phyloP scores from a whole-genome alignment of 768 basidiomycete species.

The Boletus bicolor region DNA sequence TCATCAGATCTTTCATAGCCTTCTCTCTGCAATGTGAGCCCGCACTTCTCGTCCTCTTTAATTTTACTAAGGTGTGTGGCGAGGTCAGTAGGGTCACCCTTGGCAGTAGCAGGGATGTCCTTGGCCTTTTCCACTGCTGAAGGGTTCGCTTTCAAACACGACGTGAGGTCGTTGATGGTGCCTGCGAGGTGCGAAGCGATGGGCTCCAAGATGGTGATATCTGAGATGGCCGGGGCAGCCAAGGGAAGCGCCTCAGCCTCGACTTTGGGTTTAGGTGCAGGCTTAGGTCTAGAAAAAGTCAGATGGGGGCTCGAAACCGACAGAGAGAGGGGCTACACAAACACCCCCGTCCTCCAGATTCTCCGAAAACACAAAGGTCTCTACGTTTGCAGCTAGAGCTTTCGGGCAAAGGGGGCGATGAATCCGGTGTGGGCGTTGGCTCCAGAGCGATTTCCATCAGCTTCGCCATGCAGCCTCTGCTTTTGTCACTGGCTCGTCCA shows the following conservation, averaged over 20 bases:
- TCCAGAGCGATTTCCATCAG: constrained; percentile 29
- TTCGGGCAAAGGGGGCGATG: constrained; percentile 21
- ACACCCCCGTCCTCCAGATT: constrained; percentile 28
- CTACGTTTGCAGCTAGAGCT: constrained; percentile 22
- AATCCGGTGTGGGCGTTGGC: constrained; percentile 17
- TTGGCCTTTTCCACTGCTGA: constrained; percentile 62
- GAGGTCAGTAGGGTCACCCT: constrained; percentile 75
- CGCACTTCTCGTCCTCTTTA: constrained; percentile 72
- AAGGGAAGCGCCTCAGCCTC: constrained; percentile 55
- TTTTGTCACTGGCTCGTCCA: constrained; percentile 63
- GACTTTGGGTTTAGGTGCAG: constrained; percentile 38
- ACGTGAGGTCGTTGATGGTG: constrained; percentile 89
- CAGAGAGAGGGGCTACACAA: constrained; percentile 72
- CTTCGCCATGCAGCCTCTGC: constrained; percentile 66
- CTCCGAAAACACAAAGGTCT: constrained; percentile 25
- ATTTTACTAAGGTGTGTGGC: constrained; percentile 73
- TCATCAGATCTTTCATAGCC: constrained; percentile 62
- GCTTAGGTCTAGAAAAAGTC: constrained; percentile 67
- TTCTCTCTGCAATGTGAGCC: constrained; percentile 18
- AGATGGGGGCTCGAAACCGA: constrained; percentile 92
- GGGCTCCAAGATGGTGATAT: constrained; percentile 73
- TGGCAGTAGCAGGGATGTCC: constrained; percentile 75
- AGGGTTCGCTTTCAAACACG: constrained; percentile 76
- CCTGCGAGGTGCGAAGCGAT: constrained; percentile 87
- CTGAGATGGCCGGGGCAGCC: constrained; percentile 36